A percentile compares a stretch with the other conserved stretches of the same genome.
phyloP scores from a whole-genome alignment of 805 yeast species.

The Hanseniaspora thailandica region DNA sequence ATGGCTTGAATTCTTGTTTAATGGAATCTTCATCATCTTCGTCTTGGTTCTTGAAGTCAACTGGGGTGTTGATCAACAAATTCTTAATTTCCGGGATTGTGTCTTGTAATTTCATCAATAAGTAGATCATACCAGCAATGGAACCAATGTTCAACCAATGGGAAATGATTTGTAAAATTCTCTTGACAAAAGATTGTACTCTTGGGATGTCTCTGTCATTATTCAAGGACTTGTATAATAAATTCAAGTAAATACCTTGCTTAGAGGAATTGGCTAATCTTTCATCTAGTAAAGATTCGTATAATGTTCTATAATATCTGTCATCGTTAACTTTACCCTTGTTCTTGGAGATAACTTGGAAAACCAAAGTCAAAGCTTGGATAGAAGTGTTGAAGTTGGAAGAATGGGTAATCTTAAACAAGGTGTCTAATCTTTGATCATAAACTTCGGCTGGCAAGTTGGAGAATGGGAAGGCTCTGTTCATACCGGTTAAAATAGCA shows the following conservation, averaged over 20 bases:
- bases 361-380: constrained; percentile 78
- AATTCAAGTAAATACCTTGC: constrained; percentile 80
- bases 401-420: constrained; percentile 84
- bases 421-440: constrained; percentile 65
- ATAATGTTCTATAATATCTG: constrained; percentile 75
- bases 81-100: constrained; percentile 55
- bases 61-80: constrained; percentile 44
- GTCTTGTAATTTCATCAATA: constrained; percentile 58
- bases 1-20: constrained; percentile 24
- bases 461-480: constrained; percentile 91
- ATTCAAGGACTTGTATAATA: constrained; percentile 72
- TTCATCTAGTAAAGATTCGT: constrained; percentile 78
- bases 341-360: constrained; percentile 53
- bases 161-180: constrained; percentile 72
- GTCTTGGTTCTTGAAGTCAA: constrained; percentile 40
- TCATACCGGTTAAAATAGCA: constrained; percentile 85
- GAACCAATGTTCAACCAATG: constrained; percentile 86
- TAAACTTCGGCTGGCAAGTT: constrained; percentile 58
- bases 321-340: constrained; percentile 43
- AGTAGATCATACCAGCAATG: constrained; percentile 66
- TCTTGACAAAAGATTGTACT: constrained; percentile 78
- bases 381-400: constrained; percentile 88
- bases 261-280: constrained; percentile 78
- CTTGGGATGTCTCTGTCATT: constrained; percentile 50
- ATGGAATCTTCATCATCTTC: constrained; percentile 29